Base-by-base conservation (phyloP, 192 early-diverging fungal genomes). In the Gaertneriomyces sp. region DNA sequence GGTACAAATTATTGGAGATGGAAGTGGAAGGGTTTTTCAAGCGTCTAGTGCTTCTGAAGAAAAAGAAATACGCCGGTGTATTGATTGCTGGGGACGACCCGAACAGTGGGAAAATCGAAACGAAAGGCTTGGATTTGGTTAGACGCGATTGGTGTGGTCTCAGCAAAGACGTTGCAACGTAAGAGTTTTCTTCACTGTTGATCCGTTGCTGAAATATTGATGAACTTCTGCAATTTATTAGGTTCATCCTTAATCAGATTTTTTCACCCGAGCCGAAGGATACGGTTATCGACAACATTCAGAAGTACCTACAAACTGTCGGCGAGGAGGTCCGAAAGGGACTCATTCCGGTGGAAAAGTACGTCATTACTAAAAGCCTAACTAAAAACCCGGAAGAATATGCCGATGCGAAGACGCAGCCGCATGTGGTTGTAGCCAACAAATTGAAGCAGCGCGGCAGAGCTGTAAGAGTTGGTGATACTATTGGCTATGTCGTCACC, bases 41-140 rank as follows among this genome's bases (percentile, higher is more conserved):
- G 70, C 86, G 90, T 20, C 85, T 99, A 82, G 74, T 99, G 43
- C 70, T 99, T 51, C 76, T 99, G 16, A 93, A 93, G 61, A 99
- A 99, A 77, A 99, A 99, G 68, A 99, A 98, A 71, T 99, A 99
- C 78, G 97, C 97, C 0, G 94, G 93, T 0, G 70, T 97, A 9
- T 62, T 80, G 45, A 76, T 93, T 0, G 43, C 33, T n/a, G 78
- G 82, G 0, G 81, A 88, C 38, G 80, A 81, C 42, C 79, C 88
- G 17, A 79, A 75, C 51, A 64, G 74, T 54, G 78, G 73, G 17
- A 41, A 45, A 33, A 42, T 54, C 33, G 95, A 99, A 73, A 93
- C 85, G 10, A 98, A 98, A 68, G 97, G 97, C 50, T 80, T 98
- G 47, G 96, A 99, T 72, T 74, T 96, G 64, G 96, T 99, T 0